A percentile compares a stretch with the other conserved stretches of the same genome.
Conservation (phyloP, 2,329 filamentous ascomycete species). For the Aspergillus phoenicis region DNA sequence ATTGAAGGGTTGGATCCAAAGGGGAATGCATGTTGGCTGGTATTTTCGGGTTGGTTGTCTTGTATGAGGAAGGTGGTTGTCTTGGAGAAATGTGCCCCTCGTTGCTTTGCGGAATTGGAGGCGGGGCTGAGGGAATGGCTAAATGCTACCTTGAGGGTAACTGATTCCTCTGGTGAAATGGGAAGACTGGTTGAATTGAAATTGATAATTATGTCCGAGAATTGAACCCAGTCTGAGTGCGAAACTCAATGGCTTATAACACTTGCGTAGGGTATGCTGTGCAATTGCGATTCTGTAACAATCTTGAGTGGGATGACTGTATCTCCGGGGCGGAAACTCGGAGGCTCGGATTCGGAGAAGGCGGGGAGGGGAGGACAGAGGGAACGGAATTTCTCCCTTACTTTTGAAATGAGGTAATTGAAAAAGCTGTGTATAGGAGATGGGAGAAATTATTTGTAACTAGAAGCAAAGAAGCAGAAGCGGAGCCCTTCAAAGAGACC, state of each 20-base stretch:
- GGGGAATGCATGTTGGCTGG: slow-evolving; percentile 37
- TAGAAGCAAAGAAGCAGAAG: neutral
- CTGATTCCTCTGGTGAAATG: neutral
- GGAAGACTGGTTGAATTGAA: neutral
- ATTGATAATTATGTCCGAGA: neutral
- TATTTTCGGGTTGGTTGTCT: neutral
- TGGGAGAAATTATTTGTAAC: neutral
- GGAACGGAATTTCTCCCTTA: neutral
- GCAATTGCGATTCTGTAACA: neutral
- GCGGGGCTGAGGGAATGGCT: slow-evolving; percentile 14
- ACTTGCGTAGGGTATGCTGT: neutral
- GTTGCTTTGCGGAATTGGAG: slow-evolving; percentile 12
- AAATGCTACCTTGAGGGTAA: neutral
- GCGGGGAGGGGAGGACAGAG: neutral
- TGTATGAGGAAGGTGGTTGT: neutral
- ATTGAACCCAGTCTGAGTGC: neutral
- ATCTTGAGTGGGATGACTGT: neutral
- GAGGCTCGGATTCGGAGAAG: slow-evolving; percentile 8
- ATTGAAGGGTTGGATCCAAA: slow-evolving; percentile 37
- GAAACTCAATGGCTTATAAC: neutral
- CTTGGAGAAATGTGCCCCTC: slow-evolving; percentile 27
- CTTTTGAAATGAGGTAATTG: neutral
- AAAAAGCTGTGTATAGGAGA: neutral
- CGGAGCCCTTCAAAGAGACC: neutral
- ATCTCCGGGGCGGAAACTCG: slow-evolving; percentile 6